Percentiles rank a stretch among this genome's conserved stretches.
phyloP scores from a whole-genome alignment of 176 grass and related monocot genomes.

The Hyparrhenia diplandra region DNA sequence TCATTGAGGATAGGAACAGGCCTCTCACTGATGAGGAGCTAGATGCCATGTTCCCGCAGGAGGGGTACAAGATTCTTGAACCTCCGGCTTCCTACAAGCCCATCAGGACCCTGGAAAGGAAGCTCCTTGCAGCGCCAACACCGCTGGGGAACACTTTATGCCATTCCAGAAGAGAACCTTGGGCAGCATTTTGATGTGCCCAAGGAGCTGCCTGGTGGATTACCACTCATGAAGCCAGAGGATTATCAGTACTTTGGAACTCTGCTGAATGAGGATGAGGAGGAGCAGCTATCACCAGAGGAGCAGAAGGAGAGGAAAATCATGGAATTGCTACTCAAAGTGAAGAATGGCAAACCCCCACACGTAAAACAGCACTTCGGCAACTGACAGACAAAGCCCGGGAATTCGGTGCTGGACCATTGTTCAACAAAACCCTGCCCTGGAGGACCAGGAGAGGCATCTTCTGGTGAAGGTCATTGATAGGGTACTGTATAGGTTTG shows the following conservation, averaged over 20 bases:
- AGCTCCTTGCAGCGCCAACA: conserved; percentile 87
- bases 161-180: conserved; percentile 89
- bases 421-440: conserved; percentile 96
- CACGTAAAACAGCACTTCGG: conserved; percentile 88
- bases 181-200: conserved; percentile 94
- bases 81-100: conserved; percentile 76
- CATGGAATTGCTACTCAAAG: conserved; percentile 85
- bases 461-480: conserved; percentile 98
- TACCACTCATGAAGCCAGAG: conserved; percentile 91
- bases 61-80: conserved; percentile 93
- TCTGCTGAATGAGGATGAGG: conserved; percentile 84
- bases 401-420: conserved; percentile 80
- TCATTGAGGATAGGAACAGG: conserved; percentile 92
- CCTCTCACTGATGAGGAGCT: conserved; percentile 95
- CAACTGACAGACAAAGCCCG: conserved; percentile 93
- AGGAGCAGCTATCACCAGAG: conserved; percentile 86
- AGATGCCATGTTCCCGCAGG: conserved; percentile 75
- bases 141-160: conserved; percentile 64
- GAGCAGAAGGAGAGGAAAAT: conserved; percentile 97
- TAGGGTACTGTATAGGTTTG: conserved; percentile 92
- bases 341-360: conserved; percentile 81
- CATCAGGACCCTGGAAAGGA: conserved; percentile 90
- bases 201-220: conserved; percentile 66
- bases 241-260: conserved; percentile 97
- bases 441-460: conserved; percentile 94